These are phyloP conservation scores for Anaeromyces robustus DNA, from an alignment of 192 early-diverging fungal species.

Conservation along the genomic window DNA sequence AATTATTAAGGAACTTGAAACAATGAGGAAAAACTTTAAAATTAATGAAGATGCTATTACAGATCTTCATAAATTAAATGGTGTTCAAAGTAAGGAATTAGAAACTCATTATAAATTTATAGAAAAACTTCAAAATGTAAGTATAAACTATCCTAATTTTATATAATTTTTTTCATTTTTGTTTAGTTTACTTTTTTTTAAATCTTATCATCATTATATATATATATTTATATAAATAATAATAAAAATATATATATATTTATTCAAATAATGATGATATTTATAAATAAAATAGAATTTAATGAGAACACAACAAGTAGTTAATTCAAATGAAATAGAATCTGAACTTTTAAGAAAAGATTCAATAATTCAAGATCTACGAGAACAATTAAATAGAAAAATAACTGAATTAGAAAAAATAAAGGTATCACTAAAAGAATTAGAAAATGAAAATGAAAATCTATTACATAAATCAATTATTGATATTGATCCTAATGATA, in stretches of 20 bases:
- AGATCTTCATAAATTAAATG: neutral
- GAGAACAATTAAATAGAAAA: neutral
- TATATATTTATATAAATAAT: too few species aligned
- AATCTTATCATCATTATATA: too few species aligned
- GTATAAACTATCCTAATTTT: too few species aligned
- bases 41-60: neutral
- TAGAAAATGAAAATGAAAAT: neutral
- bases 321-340: neutral
- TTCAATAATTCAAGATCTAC: neutral
- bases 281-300: neutral
- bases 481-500: neutral
- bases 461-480: neutral
- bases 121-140: neutral
- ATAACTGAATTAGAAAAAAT: neutral
- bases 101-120: neutral
- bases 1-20: neutral
- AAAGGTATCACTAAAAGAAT: neutral
- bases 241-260: too few species aligned
- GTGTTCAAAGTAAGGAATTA: neutral
- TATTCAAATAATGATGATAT: too few species aligned
- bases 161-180: too few species aligned
- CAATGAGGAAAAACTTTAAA: neutral
- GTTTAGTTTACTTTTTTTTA: too few species aligned
- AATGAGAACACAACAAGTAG: neutral
- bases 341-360: neutral